Evolutionary conservation across 306 rosid genomes (phyloP).

Genomic region (Acacia confusa): DNA sequence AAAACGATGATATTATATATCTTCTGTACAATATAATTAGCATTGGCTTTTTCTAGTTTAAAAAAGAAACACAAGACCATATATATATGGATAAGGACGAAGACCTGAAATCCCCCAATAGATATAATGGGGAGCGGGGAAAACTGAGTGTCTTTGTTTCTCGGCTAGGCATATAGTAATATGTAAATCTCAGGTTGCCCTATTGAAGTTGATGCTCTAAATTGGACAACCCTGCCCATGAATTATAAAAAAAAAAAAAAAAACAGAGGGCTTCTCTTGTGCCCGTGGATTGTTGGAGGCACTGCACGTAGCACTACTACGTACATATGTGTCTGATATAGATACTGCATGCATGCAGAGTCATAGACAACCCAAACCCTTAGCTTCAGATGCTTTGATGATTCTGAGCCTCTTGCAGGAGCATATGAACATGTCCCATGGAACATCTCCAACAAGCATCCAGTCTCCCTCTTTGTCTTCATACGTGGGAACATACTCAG

Average conservation of each 20-base stretch:
- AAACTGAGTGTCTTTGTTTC: slow-evolving; percentile 2
- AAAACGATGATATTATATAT: slow-evolving; percentile 30
- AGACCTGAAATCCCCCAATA: background rate
- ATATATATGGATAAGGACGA: background rate
- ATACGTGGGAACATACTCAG: slow-evolving; percentile 73
- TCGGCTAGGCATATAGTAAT: background rate
- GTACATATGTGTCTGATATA: background rate
- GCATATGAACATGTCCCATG: slow-evolving; percentile 77
- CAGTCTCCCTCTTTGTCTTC: slow-evolving; percentile 94
- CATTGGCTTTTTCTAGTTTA: background rate
- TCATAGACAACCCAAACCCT: slow-evolving; percentile 53
- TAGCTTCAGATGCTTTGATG: slow-evolving; percentile 68
- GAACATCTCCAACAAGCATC: slow-evolving; percentile 97
- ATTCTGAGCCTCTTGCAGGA: slow-evolving; percentile 71
- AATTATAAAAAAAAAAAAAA: rapidly evolving
- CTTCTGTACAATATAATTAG: slow-evolving; percentile 31
- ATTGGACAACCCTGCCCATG: slow-evolving; percentile 17
- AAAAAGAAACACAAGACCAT: slow-evolving; percentile 8
- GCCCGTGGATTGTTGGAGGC: background rate
- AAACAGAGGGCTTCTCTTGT: background rate
- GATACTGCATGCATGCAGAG: background rate
- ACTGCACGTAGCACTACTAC: background rate
- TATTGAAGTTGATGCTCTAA: background rate
- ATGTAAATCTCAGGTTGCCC: background rate
- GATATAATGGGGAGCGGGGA: background rate